Conservation (phyloP, 257 asterid species). For the Penstemon davidsonii region DNA sequence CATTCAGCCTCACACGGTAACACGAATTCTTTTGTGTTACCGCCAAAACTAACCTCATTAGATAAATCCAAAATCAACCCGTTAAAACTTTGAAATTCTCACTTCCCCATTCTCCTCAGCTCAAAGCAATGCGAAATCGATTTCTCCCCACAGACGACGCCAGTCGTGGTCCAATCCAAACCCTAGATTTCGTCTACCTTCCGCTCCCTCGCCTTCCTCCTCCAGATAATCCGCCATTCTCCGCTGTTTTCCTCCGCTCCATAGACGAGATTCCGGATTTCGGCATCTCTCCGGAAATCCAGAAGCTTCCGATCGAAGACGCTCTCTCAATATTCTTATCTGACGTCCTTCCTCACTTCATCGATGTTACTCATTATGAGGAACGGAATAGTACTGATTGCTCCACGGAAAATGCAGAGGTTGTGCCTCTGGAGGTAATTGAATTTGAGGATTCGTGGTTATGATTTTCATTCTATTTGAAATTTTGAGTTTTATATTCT, state of each 20-base stretch:
- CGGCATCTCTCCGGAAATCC: constrained; percentile 38
- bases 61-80: too few species aligned
- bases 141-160: constrained; percentile 51
- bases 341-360: constrained; percentile 67
- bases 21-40: too few species aligned
- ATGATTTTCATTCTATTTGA: neutral
- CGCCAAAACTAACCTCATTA: too few species aligned
- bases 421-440: constrained; percentile 28
- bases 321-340: constrained; percentile 67
- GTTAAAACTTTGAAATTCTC: neutral
- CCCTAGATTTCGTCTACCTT: constrained; percentile 55
- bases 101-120: constrained; percentile 7
- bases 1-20: too few species aligned
- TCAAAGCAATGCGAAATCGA: constrained; percentile 78
- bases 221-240: constrained; percentile 27
- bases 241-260: constrained; percentile 31
- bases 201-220: constrained; percentile 56
- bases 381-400: constrained; percentile 23
- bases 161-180: constrained; percentile 30
- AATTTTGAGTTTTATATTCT: neutral
- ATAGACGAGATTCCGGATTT: constrained; percentile 45
- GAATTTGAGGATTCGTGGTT: neutral
- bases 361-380: constrained; percentile 33
- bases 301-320: constrained; percentile 61
- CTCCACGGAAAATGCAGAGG: constrained; percentile 27